phyloP scores from a whole-genome alignment of 805 yeast species.

The Clavispora santaluciae region DNA sequence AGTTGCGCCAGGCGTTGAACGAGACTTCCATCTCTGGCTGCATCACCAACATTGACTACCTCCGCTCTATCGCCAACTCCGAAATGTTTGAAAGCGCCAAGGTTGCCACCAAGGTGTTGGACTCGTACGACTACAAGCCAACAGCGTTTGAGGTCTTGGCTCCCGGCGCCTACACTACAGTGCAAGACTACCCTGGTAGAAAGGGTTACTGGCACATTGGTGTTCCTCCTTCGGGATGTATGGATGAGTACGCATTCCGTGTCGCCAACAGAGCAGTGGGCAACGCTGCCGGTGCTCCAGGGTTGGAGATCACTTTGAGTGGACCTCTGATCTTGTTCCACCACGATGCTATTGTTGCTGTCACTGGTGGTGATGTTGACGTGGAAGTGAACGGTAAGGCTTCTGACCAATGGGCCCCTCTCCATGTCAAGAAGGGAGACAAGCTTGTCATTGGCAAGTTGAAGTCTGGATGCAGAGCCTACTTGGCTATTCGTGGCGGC shows the following conservation, averaged over 20 bases:
- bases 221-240: constrained; percentile 98
- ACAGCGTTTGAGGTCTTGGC: constrained; percentile 76
- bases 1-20: constrained; percentile 73
- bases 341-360: constrained; percentile 66
- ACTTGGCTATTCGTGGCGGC: constrained; percentile 88
- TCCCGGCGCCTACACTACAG: constrained; percentile 95
- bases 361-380: constrained; percentile 80
- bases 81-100: constrained; percentile 77
- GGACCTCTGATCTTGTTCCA: constrained; percentile 90
- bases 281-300: constrained; percentile 76
- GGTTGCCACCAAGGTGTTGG: constrained; percentile 85
- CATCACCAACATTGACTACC: constrained; percentile 83
- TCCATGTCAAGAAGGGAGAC: constrained; percentile 69
- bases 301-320: constrained; percentile 78
- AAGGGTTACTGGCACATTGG: constrained; percentile 84
- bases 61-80: constrained; percentile 80
- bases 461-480: constrained; percentile 79
- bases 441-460: constrained; percentile 78
- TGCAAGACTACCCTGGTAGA: constrained; percentile 95
- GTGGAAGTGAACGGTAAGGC: constrained; percentile 60
- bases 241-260: constrained; percentile 90
- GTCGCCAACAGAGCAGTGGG: constrained; percentile 90
- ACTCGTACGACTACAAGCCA: constrained; percentile 73
- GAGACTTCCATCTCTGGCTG: constrained; percentile 89
- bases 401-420: constrained; percentile 67